These are phyloP conservation scores for Ganoderma boninense DNA, from an alignment of 1,284 basidiomycete species.

Conservation along the genomic window DNA sequence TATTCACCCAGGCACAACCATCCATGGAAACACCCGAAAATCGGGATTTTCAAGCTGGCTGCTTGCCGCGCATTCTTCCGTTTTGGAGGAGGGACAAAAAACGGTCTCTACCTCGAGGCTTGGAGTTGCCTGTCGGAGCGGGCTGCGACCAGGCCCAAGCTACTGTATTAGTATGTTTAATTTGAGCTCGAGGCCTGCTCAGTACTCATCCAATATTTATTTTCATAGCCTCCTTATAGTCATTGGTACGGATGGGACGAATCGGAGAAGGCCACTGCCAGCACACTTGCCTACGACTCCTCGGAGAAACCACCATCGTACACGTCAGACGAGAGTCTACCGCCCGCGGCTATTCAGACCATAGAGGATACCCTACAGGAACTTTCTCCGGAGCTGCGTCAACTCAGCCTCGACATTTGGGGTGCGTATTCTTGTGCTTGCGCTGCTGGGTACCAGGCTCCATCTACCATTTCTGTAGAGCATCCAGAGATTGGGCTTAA, in stretches of 20 bases:
- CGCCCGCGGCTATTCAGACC: constrained; percentile 53
- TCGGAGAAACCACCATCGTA: constrained; percentile 35
- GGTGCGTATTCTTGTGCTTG: constrained; percentile 43
- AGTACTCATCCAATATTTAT: not conserved
- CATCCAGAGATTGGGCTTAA: constrained; percentile 42
- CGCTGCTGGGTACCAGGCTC: not conserved
- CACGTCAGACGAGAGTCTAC: constrained; percentile 23
- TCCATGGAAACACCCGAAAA: not conserved
- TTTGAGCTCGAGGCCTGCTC: not conserved
- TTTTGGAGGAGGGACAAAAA: constrained; percentile 3
- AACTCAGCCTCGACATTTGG: constrained; percentile 75
- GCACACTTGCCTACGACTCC: not conserved
- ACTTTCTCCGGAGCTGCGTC: constrained; percentile 61
- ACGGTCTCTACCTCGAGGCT: no score
- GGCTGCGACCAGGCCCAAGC: not conserved
- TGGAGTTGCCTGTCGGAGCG: not conserved
- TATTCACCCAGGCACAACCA: not conserved
- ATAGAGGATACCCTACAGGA: constrained; percentile 65
- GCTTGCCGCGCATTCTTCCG: constrained; percentile 14
- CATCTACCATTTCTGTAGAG: constrained; percentile 18
- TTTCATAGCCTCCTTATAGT: not conserved
- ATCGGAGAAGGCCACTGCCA: not conserved
- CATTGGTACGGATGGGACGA: constrained; percentile 8
- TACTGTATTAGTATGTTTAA: not conserved
- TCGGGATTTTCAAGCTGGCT: constrained; percentile 12